Percentiles rank a stretch among this genome's conserved stretches.
These are phyloP conservation scores for Xerocomellus intermedius DNA, from an alignment of 768 basidiomycete species.

Conservation along the genomic window DNA sequence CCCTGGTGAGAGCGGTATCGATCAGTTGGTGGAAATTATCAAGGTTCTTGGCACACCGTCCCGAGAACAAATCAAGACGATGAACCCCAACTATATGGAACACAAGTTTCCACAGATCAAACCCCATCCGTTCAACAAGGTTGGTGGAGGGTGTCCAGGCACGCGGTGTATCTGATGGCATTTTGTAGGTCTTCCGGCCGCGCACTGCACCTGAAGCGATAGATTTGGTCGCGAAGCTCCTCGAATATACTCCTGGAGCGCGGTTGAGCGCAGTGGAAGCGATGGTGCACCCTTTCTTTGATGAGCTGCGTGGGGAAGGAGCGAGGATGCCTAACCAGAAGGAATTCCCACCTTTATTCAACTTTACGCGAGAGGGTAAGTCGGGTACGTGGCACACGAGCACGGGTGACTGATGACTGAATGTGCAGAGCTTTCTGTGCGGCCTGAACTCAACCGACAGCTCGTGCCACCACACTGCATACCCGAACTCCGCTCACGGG, in stretches of 20 bases:
- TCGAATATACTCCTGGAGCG: slow-evolving; percentile 97
- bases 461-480: slow-evolving; percentile 91
- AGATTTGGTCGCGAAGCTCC: slow-evolving; percentile 88
- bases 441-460: slow-evolving; percentile 89
- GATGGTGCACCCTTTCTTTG: slow-evolving; percentile 96
- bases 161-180: slow-evolving; percentile 14
- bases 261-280: slow-evolving; percentile 88
- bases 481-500: slow-evolving; percentile 81
- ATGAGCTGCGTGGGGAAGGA: slow-evolving; percentile 88
- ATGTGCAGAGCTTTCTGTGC: slow-evolving; percentile 84
- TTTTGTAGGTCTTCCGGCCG: slow-evolving; percentile 87
- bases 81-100: slow-evolving; percentile 99
- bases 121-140: slow-evolving; percentile 98
- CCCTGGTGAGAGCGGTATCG: slow-evolving; percentile 98
- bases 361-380: slow-evolving; percentile 95
- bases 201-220: slow-evolving; percentile 96
- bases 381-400: slow-evolving; percentile 4
- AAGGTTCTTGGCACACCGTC: slow-evolving; percentile 99
- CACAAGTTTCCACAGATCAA: slow-evolving; percentile 99
- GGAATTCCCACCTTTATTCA: slow-evolving; percentile 90
- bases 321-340: slow-evolving; percentile 96
- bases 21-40: slow-evolving; percentile 99
- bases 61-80: slow-evolving; percentile 99
- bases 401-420: slow-evolving; percentile 3
- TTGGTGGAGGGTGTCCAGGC: slow-evolving; percentile 26